Evolutionary conservation across 768 basidiomycete genomes (phyloP).

Genomic region (Vararia minispora): DNA sequence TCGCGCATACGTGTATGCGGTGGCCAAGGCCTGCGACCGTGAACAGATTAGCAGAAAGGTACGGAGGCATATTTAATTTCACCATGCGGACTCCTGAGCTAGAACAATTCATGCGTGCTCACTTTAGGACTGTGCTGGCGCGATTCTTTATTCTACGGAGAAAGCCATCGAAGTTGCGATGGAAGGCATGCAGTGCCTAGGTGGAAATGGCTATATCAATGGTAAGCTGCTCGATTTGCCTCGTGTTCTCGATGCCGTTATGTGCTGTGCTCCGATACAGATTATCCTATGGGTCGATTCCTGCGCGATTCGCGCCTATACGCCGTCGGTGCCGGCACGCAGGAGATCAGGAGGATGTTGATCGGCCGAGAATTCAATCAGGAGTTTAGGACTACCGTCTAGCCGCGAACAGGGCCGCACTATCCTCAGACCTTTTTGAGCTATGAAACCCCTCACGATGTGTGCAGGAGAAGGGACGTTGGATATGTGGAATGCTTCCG

Average conservation of each 20-base stretch:
- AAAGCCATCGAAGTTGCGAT: slow-evolving; percentile 83
- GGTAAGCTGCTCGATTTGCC: slow-evolving; percentile 29
- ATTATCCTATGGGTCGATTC: slow-evolving; percentile 84
- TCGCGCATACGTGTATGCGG: slow-evolving; percentile 86
- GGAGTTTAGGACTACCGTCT: too few species aligned
- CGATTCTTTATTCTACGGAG: slow-evolving; percentile 89
- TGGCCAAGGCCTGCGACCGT: slow-evolving; percentile 78
- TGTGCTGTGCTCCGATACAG: slow-evolving; percentile 26
- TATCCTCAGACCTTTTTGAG: background rate
- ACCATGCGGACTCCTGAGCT: background rate
- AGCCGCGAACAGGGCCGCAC: slow-evolving; percentile 9
- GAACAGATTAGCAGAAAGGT: slow-evolving; percentile 72
- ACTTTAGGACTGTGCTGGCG: slow-evolving; percentile 84
- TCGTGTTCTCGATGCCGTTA: background rate
- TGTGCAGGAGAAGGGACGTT: too few species aligned
- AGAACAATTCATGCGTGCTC: background rate
- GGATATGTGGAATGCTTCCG: too few species aligned
- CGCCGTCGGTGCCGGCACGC: slow-evolving; percentile 93
- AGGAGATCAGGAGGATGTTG: slow-evolving; percentile 89
- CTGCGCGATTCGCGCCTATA: slow-evolving; percentile 83
- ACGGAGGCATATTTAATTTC: slow-evolving; percentile 19
- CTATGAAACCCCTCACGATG: background rate
- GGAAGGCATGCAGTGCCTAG: slow-evolving; percentile 88
- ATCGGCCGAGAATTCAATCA: slow-evolving; percentile 91
- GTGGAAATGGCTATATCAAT: slow-evolving; percentile 95